A percentile compares a stretch with the other conserved stretches of the same genome.
These are phyloP conservation scores for Oldenlandia corymbosa DNA, from an alignment of 257 asterid species.

Conservation along the genomic window DNA sequence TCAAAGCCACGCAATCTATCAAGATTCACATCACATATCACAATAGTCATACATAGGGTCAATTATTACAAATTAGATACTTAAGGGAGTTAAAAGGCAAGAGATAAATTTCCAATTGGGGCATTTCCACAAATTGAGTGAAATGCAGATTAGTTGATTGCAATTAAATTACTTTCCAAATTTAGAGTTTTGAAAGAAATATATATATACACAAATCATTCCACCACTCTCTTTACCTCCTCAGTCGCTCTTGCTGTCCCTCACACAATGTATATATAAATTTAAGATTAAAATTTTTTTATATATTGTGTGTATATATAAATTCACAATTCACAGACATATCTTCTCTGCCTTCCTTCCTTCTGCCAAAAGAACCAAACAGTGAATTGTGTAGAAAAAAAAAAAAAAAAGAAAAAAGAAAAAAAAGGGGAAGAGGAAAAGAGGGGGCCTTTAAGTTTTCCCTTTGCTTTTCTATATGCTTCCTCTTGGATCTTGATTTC, in stretches of 20 bases:
- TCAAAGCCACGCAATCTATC: no score
- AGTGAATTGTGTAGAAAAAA: slow-evolving; percentile 47
- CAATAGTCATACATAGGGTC: no score
- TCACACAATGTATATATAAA: slow-evolving; percentile 4
- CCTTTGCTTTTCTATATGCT: slow-evolving; percentile 65
- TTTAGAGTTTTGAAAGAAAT: no score
- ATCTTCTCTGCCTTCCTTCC: slow-evolving; percentile 19
- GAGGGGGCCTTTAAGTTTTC: slow-evolving; percentile 58
- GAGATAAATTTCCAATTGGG: no score
- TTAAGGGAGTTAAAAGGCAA: no score
- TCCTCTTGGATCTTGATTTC: slow-evolving; percentile 72
- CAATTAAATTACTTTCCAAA: no score
- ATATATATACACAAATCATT: slow-evolving; percentile 19
- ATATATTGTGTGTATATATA: slow-evolving; percentile 11
- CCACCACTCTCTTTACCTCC: slow-evolving; percentile 34
- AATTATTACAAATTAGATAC: no score
- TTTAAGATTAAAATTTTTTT: no score
- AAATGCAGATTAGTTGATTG: no score
- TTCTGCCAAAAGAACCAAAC: slow-evolving; percentile 42
- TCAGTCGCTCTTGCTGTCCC: slow-evolving; percentile 28
- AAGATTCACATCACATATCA: no score
- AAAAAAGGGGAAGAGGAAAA: slow-evolving; percentile 40
- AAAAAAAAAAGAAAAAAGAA: slow-evolving; percentile 29
- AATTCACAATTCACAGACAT: slow-evolving; percentile 14
- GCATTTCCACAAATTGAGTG: no score